Percentiles rank a stretch among this genome's conserved stretches.
These are phyloP conservation scores for Viola pubescens DNA, from an alignment of 441 rosid genomes.

Conservation along the genomic window DNA sequence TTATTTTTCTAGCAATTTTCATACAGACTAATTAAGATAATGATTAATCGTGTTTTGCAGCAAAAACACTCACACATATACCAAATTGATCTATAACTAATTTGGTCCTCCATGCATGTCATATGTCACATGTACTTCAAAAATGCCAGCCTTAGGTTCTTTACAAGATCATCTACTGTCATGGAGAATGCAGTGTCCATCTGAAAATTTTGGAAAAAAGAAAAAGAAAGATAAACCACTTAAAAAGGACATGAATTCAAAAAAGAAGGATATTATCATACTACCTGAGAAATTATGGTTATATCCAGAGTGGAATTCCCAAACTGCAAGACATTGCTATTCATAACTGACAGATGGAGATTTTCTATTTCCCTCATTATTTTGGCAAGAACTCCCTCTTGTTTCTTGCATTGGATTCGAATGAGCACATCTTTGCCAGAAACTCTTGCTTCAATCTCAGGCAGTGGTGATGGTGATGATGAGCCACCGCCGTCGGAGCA, in stretches of 20 bases:
- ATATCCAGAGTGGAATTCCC: slow-evolving; percentile 61
- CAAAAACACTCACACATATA: too few relatives aligned
- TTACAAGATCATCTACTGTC: slow-evolving; percentile 47
- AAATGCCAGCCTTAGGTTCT: slow-evolving; percentile 40
- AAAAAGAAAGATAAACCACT: not conserved
- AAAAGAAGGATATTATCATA: not conserved
- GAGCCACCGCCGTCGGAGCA: too few relatives aligned
- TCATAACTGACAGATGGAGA: slow-evolving; percentile 42
- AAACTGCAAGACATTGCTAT: slow-evolving; percentile 54
- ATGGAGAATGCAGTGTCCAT: slow-evolving; percentile 37
- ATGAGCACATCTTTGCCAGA: slow-evolving; percentile 58
- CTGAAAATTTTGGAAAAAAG: slow-evolving; percentile 41
- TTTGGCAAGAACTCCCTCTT: slow-evolving; percentile 33
- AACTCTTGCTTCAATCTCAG: slow-evolving; percentile 71
- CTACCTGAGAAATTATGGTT: slow-evolving; percentile 69
- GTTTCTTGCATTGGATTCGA: slow-evolving; percentile 61
- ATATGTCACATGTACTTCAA: slow-evolving; percentile 24
- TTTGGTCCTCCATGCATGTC: too few relatives aligned
- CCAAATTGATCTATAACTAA: too few relatives aligned
- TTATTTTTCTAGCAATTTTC: too few relatives aligned
- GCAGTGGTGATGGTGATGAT: slow-evolving; percentile 42
- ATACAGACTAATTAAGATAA: too few relatives aligned
- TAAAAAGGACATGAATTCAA: not conserved
- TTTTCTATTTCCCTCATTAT: slow-evolving; percentile 47
- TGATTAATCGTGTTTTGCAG: too few relatives aligned